A percentile compares a stretch with the other conserved stretches of the same genome.
Conservation (phyloP, 2,329 filamentous ascomycete genomes). For the Dothistroma septosporum region DNA sequence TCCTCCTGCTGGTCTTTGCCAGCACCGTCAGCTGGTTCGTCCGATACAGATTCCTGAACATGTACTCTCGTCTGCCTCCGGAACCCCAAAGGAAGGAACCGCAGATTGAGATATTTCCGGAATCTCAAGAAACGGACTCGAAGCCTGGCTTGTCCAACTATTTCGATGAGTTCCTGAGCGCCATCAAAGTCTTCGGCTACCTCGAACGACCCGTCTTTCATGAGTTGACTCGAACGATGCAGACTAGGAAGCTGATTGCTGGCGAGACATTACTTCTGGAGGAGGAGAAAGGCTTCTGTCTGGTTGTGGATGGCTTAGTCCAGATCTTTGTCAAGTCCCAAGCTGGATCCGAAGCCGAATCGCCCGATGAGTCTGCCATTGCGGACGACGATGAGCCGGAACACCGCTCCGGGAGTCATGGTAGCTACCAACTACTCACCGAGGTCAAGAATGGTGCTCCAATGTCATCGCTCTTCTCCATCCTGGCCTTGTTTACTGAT, state of each 20-base stretch:
- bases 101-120: slow-evolving; percentile 89
- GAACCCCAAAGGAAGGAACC: slow-evolving; percentile 96
- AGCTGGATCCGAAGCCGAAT: slow-evolving; percentile 43
- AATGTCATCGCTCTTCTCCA: slow-evolving; percentile 97
- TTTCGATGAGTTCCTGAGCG: slow-evolving; percentile 93
- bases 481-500: slow-evolving; percentile 94
- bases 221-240: slow-evolving; percentile 95
- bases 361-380: slow-evolving; percentile 40
- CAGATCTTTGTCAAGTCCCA: slow-evolving; percentile 98
- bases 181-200: slow-evolving; percentile 98
- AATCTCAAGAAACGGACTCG: slow-evolving; percentile 80
- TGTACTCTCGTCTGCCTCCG: slow-evolving; percentile 89
- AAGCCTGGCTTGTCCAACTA: slow-evolving; percentile 95
- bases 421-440: slow-evolving; percentile 89
- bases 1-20: slow-evolving; percentile 71
- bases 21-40: slow-evolving; percentile 93
- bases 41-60: slow-evolving; percentile 91
- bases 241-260: slow-evolving; percentile 91
- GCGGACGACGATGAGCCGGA: slow-evolving; percentile 53
- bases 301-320: slow-evolving; percentile 92
- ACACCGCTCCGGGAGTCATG: slow-evolving; percentile 64
- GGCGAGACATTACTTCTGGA: slow-evolving; percentile 93
- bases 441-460: slow-evolving; percentile 97
- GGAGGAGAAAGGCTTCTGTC: slow-evolving; percentile 95
- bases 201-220: slow-evolving; percentile 95